Base-by-base conservation (phyloP, 192 early-diverging fungal species). In the Ramicandelaber brevisporus region DNA sequence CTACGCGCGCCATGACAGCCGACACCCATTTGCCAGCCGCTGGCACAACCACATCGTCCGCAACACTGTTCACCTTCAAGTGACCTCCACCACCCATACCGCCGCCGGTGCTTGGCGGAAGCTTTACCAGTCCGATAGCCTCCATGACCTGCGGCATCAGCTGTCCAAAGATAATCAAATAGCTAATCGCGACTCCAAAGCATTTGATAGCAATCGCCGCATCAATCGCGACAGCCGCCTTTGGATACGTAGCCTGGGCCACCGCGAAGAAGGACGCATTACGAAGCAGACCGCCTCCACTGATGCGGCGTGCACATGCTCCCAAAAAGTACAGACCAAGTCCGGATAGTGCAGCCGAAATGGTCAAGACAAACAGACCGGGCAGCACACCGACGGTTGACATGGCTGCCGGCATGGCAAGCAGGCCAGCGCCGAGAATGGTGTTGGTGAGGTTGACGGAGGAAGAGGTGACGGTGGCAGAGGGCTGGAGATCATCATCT, bases 191-290 rank as follows among this genome's bases (percentile, higher is more conserved):
- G 11, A 96, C 93, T 17, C 89, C 89, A 60, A 98, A 98, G 40
- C 93, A 98, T 40, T 98, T 98, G 43, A 98, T 63, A 3, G 89
- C 85, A 46, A 98, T 93, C n/a, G 93, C 89, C 10, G 73, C 27
- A 37, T 98, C 93, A 36, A 98, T 93, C 26, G 66, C 69, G 5
- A 87, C 55, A 3, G 80, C 82, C 0, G 86, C 81, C 14, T 44
- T 43, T 11, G 89, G 85, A 47, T 85, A 98, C 1, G 93, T 96
- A 26, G 89, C 60, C 40, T 82, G 70, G 4, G 82, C 67, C 14
- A 85, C 61, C 4, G 79, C 65, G 53, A 88, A 88, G 43, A 98
- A 98, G 7, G 81, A 87, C 3, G 84, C 56, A 20, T 68, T 50
- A 7, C 93, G 64, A n/a, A n/a, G n/a, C n/a, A n/a, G n/a, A n/a